A percentile compares a stretch with the other conserved stretches of the same genome.
phyloP scores from a whole-genome alignment of 129 eudicot species.

The Flaveria bidentis region DNA sequence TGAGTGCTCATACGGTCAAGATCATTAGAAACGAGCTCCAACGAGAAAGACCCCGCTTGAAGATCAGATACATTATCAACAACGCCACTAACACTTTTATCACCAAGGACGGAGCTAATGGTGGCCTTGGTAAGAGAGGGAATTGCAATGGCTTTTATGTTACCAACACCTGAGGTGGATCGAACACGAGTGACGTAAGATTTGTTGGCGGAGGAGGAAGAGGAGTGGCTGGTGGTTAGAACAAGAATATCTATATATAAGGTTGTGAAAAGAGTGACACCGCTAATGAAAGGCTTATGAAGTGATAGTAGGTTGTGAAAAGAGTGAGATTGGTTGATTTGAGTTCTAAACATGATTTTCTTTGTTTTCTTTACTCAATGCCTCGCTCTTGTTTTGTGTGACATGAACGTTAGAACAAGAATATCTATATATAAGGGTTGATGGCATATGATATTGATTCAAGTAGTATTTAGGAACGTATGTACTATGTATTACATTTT shows the following conservation, averaged over 20 bases:
- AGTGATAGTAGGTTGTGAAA: conserved; percentile 32
- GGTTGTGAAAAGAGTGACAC: no score
- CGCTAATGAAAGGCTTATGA: conserved; percentile 21
- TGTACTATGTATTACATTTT: no score
- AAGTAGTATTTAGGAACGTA: no score
- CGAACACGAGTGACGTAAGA: conserved; percentile 6
- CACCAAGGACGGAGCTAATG: conserved; percentile 37
- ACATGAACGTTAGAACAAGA: background rate
- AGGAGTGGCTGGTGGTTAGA: no score
- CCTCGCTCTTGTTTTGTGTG: conserved; percentile 1
- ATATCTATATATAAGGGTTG: conserved; percentile 17
- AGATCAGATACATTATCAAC: conserved; percentile 36
- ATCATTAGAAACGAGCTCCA: conserved; percentile 63
- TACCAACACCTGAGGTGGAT: conserved; percentile 25
- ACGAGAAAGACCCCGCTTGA: conserved; percentile 41
- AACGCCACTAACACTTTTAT: background rate
- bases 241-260: no score
- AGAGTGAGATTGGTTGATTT: conserved; percentile 30
- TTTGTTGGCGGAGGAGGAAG: no score
- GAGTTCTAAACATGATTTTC: conserved; percentile 33
- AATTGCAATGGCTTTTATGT: conserved; percentile 18
- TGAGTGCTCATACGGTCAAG: conserved; percentile 40
- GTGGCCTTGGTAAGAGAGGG: background rate
- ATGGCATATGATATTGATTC: no score
- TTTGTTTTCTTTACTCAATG: background rate